Evolutionary conservation across 225 moss, liverwort and hornwort species (phyloP).

Genomic region (Anthoceros angustus): DNA sequence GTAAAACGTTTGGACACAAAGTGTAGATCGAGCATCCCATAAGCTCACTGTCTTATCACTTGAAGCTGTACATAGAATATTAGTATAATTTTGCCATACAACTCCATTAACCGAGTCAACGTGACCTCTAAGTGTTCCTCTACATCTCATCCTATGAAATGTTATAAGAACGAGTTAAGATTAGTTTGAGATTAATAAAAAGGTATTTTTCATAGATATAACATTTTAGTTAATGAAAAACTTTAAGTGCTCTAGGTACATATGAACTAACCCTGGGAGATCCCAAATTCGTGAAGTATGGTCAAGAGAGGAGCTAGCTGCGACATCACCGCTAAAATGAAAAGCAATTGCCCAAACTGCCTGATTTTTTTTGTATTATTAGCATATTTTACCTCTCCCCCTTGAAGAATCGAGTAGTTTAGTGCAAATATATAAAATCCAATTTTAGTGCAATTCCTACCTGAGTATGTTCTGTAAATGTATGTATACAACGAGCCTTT

Average conservation of each 20-base stretch:
- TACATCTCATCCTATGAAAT: conserved; percentile 61
- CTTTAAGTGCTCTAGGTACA: not conserved
- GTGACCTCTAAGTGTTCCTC: conserved; percentile 81
- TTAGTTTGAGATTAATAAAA: no score
- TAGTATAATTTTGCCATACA: conserved; percentile 66
- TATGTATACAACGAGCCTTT: conserved; percentile 85
- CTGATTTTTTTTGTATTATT: conserved; percentile 15
- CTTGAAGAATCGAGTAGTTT: no score
- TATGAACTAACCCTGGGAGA: conserved; percentile 27
- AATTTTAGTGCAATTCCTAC: conserved; percentile 11
- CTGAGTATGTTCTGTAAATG: conserved; percentile 90
- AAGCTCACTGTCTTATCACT: conserved; percentile 87
- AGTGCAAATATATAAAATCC: not conserved
- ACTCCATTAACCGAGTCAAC: conserved; percentile 87
- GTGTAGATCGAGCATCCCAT: conserved; percentile 75
- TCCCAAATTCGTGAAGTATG: conserved; percentile 90
- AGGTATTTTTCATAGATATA: not conserved
- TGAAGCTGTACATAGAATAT: conserved; percentile 65
- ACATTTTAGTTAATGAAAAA: not conserved
- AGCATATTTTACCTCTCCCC: not conserved
- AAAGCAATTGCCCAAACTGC: conserved; percentile 88
- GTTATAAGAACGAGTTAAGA: not conserved
- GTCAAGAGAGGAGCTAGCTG: conserved; percentile 87
- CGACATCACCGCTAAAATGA: conserved; percentile 71
- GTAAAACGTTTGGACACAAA: conserved; percentile 90